Evolutionary conservation across 805 yeast species (phyloP).

Genomic region (Candida jianshihensis): DNA sequence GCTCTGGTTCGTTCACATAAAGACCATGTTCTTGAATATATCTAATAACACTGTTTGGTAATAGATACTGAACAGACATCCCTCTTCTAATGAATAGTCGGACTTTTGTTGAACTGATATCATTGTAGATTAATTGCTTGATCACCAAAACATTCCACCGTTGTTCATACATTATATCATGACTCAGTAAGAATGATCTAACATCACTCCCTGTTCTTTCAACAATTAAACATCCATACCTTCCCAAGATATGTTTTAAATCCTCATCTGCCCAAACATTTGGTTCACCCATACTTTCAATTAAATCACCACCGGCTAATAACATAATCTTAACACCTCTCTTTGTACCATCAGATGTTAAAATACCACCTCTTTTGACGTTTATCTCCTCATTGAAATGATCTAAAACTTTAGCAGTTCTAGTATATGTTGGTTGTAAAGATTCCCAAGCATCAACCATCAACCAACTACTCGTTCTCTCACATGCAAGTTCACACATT

Average conservation of each 20-base stretch:
- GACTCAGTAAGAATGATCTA: conserved; percentile 81
- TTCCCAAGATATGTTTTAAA: conserved; percentile 89
- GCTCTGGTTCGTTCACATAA: conserved; percentile 81
- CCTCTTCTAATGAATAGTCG: conserved; percentile 87
- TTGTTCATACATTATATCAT: conserved; percentile 97
- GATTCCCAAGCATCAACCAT: conserved; percentile 99
- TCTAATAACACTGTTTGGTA: conserved; percentile 91
- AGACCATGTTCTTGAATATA: conserved; percentile 90
- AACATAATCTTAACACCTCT: conserved; percentile 93
- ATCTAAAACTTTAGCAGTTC: conserved; percentile 93
- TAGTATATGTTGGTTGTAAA: conserved; percentile 79
- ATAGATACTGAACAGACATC: conserved; percentile 91
- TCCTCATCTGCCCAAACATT: conserved; percentile 98
- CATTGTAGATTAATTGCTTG: conserved; percentile 93
- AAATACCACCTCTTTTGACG: conserved; percentile 80
- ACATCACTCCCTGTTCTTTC: conserved; percentile 97
- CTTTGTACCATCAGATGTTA: conserved; percentile 47
- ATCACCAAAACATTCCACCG: conserved; percentile 88
- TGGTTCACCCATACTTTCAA: conserved; percentile 99
- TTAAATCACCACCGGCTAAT: conserved; percentile 95
- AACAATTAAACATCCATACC: conserved; percentile 92
- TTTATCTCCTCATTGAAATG: conserved; percentile 95
- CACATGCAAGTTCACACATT: conserved; percentile 98
- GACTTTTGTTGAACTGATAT: conserved; percentile 91
- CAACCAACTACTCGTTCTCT: conserved; percentile 91